phyloP scores from a whole-genome alignment of 805 yeast genomes.

The Schizosaccharomyces osmophilus region DNA sequence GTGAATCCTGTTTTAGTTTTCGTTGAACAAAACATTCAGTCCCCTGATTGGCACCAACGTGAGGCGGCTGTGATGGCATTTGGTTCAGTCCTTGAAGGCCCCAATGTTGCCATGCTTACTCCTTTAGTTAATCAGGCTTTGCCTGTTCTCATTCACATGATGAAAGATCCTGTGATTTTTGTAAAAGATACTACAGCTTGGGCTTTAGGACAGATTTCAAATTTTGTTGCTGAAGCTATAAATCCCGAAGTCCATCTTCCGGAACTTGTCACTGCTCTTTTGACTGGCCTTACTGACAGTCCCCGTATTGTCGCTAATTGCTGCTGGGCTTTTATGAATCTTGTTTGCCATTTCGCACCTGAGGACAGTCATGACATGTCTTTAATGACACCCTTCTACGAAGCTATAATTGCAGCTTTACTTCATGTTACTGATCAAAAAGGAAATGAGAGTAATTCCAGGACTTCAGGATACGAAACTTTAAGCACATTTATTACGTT shows the following conservation, averaged over 20 bases:
- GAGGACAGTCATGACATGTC: conserved; percentile 28
- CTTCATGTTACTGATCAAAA: conserved; percentile 40
- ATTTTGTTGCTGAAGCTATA: conserved; percentile 53
- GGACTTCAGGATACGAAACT: conserved; percentile 95
- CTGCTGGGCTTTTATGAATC: conserved; percentile 88
- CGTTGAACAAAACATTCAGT: conserved; percentile 47
- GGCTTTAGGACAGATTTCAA: conserved; percentile 94
- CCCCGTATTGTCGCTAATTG: conserved; percentile 90
- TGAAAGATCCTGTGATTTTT: conserved; percentile 51
- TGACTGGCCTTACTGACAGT: conserved; percentile 66
- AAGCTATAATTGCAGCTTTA: conserved; percentile 41
- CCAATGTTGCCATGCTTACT: conserved; percentile 23
- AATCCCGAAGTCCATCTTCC: conserved; percentile 43
- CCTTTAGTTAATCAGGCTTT: conserved; percentile 58
- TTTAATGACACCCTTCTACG: conserved; percentile 51
- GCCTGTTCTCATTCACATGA: conserved; percentile 47
- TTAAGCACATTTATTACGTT: conserved; percentile 56
- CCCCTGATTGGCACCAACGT: conserved; percentile 54
- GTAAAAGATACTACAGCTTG: conserved; percentile 95
- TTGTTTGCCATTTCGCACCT: conserved; percentile 52
- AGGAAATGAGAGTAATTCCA: conserved; percentile 66
- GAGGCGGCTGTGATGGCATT: conserved; percentile 99
- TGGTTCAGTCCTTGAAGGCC: conserved; percentile 84
- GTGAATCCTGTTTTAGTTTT: conserved; percentile 65
- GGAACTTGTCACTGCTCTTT: conserved; percentile 43